Base-by-base conservation (phyloP, 140 eudicot species). In the Ambrosia hybrid region DNA sequence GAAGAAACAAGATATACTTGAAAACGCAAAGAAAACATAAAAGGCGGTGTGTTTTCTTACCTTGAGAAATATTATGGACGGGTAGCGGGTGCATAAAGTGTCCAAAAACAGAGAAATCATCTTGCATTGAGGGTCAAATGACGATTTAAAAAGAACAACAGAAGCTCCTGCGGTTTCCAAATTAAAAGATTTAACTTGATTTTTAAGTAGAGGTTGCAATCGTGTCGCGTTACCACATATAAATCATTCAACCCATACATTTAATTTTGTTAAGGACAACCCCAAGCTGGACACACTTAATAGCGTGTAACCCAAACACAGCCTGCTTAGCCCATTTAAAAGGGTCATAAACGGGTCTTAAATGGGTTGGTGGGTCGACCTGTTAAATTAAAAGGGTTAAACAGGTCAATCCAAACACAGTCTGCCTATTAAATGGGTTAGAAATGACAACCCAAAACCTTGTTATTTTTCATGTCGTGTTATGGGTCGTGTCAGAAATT, bases 101-200 rank as follows among this genome's bases (percentile, higher is more conserved):
- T 94, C 96, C 61, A 90, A 63, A 75, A 86, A 80, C 26, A 85
- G 83, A 65, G 97, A 82, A 49, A 86, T 82, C 56, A 82, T 90
- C 80, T 84, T 83, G 86, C 95, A 86, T 78, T 90, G 84, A 70
- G 53, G 76, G 51, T 83, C 83, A 6, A 87, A 84, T 39, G 78
- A 73, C 7, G 67, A 53, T 75, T 80, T 79, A 56, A 86, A 94
- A 67, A 76, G 90, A 73, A 94, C 99, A 65, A 94, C 96, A 16
- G 92, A 90, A 14, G 83, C 92, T 76, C 90, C 99, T 94, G 82
- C 79, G 77, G 53, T 70, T 60, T 60, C 51, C 53, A 48, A 67
- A 15, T 48, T 8, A 1, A 2, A 48, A 48, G 53, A 48, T 48
- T 48, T 48, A 48, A 48, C n/a, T 9, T 48, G 14, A 48, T 3